Evolutionary conservation across 148 eudicot genomes (phyloP).

Genomic region (Fagopyrum tataricum): DNA sequence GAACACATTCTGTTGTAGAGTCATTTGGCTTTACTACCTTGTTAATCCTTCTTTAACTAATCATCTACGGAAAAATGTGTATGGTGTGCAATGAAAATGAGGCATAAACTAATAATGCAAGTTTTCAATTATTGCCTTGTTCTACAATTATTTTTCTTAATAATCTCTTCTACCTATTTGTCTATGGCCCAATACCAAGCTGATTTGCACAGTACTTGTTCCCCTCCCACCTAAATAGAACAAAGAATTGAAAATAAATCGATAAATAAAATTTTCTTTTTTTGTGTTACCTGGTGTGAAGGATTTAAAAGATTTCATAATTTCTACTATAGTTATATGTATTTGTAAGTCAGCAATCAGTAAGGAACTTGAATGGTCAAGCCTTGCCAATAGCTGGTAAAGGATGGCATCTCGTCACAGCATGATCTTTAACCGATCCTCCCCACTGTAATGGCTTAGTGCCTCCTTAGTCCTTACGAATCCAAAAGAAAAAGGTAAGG

Average conservation of each 20-base stretch:
- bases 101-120: not conserved
- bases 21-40: too few species aligned
- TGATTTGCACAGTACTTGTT: not conserved
- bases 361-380: not conserved
- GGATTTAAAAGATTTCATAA: not conserved
- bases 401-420: too few species aligned
- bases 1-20: too few species aligned
- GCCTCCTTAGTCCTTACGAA: too few species aligned
- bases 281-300: too few species aligned
- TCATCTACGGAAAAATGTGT: too few species aligned
- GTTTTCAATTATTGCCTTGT: not conserved
- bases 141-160: not conserved
- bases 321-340: not conserved
- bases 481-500: not conserved
- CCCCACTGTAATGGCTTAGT: too few species aligned
- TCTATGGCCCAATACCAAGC: not conserved
- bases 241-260: not conserved
- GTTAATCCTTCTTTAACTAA: too few species aligned
- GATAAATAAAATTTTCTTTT: too few species aligned
- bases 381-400: not conserved
- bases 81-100: not conserved
- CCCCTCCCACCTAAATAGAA: not conserved
- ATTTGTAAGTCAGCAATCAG: not conserved
- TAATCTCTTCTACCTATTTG: not conserved
- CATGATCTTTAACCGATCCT: too few species aligned